Base-by-base conservation (phyloP, 345 rosid genomes). In the Theobroma cacao region DNA sequence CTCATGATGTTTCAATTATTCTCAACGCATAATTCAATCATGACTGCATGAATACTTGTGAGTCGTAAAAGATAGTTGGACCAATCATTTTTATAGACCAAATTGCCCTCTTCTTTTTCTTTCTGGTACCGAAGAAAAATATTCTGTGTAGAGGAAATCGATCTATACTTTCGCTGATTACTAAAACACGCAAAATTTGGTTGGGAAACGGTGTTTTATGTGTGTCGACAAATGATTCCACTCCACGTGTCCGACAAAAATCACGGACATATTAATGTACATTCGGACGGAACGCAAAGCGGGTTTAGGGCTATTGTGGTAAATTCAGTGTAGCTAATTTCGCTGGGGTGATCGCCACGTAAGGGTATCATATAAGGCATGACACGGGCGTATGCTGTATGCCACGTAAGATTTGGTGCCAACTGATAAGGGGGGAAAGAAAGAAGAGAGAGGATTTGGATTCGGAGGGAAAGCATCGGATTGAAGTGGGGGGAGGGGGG, bases 231-330 rank as follows among this genome's bases (percentile, higher is more conserved):
- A 67, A 20, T 64, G 38, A 0, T 3, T 34, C 1, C 17, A 18
- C 33, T 74, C 82, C 82, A 71, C 78, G 78, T 78, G 38, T 76
- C 75, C 77, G 83, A 69, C 79, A 69, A 6, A n/a, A 30, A 50
- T 26, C 50, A 24, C 58, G 53, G 72, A 17, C 18, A 1, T 38
- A 20, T 34, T 65, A 36, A 2, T 36, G 43, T 62, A 17, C 33
- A 30, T 48, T n/a, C n/a, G n/a, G n/a, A n/a, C n/a, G n/a, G n/a
- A n/a, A n/a, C n/a, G n/a, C n/a, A n/a, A n/a, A n/a, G n/a, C n/a
- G n/a, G n/a, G n/a, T n/a, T n/a, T n/a, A n/a, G n/a, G n/a, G n/a
- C n/a, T n/a, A n/a, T 31, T 31, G 17, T 31, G 17, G 66, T 62
- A 62, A 15, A 62, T 36, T 36, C 20, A 11, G n/a, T 3, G 3